A percentile compares a stretch with the other conserved stretches of the same genome.
Evolutionary conservation across 73 alveolate genomes (phyloP).

Genomic region (Paramecium tetraurelia): DNA sequence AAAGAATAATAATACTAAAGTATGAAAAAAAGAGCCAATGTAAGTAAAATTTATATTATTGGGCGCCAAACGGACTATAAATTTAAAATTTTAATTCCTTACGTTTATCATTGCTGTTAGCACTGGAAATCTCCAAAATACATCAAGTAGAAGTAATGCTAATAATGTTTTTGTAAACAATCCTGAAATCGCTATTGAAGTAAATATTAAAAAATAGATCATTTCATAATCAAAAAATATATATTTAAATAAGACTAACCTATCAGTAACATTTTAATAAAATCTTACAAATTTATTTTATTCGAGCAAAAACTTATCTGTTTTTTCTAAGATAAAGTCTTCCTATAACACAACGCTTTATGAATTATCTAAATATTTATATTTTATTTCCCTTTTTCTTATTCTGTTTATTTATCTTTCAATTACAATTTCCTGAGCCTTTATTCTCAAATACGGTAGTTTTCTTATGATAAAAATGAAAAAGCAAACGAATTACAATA

Average conservation of each 20-base stretch:
- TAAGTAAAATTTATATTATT: slow-evolving; percentile 66
- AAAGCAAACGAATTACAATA: not conserved
- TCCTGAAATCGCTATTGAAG: slow-evolving; percentile 19
- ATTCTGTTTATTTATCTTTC: not conserved
- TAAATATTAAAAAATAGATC: slow-evolving; percentile 42
- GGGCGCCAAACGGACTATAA: slow-evolving; percentile 73
- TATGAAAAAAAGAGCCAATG: slow-evolving; percentile 68
- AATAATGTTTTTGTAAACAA: slow-evolving; percentile 67
- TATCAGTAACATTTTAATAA: not conserved
- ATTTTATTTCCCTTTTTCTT: slow-evolving; percentile 35
- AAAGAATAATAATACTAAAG: slow-evolving; percentile 72
- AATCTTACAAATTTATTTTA: not conserved
- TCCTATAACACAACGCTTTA: not conserved
- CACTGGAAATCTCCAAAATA: slow-evolving; percentile 72
- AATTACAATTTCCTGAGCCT: not conserved
- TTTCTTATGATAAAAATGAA: slow-evolving; percentile 18
- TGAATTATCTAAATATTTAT: not conserved
- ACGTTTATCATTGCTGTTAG: slow-evolving; percentile 73
- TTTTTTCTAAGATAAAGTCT: not conserved
- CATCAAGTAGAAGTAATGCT: slow-evolving; percentile 73
- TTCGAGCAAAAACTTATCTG: not conserved
- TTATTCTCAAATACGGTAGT: slow-evolving; percentile 5
- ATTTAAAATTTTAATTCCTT: not conserved
- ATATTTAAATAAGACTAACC: not conserved
- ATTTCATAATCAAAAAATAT: slow-evolving; percentile 25